phyloP scores from a whole-genome alignment of 768 basidiomycete genomes.

The Dioszegia hungarica region DNA sequence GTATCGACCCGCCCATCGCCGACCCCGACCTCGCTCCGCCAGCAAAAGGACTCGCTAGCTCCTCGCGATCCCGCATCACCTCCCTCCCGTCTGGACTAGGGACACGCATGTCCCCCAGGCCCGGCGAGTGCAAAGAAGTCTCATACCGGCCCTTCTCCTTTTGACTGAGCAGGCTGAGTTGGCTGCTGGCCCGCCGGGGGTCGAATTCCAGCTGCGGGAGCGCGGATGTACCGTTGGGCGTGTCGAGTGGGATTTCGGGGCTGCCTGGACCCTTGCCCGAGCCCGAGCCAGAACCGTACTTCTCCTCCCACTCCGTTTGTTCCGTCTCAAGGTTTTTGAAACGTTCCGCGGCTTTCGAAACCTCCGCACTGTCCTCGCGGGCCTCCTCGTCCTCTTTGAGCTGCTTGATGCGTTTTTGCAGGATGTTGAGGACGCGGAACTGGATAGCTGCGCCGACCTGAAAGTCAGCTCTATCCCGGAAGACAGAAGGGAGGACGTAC shows the following conservation, averaged over 20 bases:
- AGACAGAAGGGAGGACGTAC: constrained; percentile 22
- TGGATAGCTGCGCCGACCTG: constrained; percentile 82
- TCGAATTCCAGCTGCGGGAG: constrained; percentile 28
- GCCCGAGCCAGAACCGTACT: constrained; percentile 60
- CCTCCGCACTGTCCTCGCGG: constrained; percentile 68
- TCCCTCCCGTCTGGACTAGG: not conserved
- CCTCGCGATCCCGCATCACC: not conserved
- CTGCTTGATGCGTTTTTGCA: constrained; percentile 67
- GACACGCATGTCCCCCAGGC: not conserved
- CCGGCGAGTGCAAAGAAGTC: constrained; percentile 12
- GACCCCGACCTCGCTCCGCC: no score
- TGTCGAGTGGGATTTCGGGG: not conserved
- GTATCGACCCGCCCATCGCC: no score
- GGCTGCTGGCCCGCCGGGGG: constrained; percentile 7
- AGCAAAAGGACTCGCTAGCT: not conserved
- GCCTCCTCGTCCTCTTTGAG: constrained; percentile 66
- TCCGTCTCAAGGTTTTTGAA: constrained; percentile 65
- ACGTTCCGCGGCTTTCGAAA: constrained; percentile 65
- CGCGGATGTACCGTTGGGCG: not conserved
- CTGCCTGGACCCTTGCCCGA: not conserved
- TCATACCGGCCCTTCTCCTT: constrained; percentile 12
- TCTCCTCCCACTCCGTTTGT: constrained; percentile 78
- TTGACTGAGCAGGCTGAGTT: constrained; percentile 20
- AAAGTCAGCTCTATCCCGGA: not conserved
- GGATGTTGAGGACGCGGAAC: constrained; percentile 72